phyloP scores from a whole-genome alignment of 2,329 filamentous ascomycete species.

The Lachnellula hyalina region DNA sequence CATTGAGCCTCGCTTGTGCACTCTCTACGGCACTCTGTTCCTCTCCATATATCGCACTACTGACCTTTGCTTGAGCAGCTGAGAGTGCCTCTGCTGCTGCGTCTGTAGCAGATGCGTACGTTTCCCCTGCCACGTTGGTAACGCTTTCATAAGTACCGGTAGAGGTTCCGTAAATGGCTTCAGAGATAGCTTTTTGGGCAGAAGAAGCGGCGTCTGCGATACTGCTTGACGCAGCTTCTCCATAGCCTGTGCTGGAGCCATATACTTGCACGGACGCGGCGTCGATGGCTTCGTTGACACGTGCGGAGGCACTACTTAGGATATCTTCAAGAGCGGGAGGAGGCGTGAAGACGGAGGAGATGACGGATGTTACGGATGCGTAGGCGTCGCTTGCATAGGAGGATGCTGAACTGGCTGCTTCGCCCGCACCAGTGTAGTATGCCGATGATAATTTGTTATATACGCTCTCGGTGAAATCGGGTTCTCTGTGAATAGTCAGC shows the following conservation, averaged over 20 bases:
- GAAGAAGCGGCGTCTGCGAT: constrained; percentile 49
- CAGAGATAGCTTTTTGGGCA: constrained; percentile 49
- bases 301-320: constrained; percentile 49
- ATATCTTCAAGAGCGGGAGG: constrained; percentile 53
- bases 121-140: constrained; percentile 20
- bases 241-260: constrained; percentile 46
- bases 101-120: constrained; percentile 18
- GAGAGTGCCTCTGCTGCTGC: constrained; percentile 17
- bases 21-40: constrained; percentile 28
- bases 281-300: constrained; percentile 53
- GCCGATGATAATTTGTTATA: constrained; percentile 65
- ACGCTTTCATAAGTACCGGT: constrained; percentile 43
- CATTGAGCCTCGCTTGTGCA: constrained; percentile 24
- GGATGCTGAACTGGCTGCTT: constrained; percentile 41
- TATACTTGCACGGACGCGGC: constrained; percentile 54
- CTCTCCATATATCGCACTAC: constrained; percentile 21
- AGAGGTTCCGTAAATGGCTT: constrained; percentile 51
- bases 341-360: constrained; percentile 48
- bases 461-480: constrained; percentile 76
- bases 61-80: constrained; percentile 17
- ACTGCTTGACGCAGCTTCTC: constrained; percentile 47
- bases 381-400: constrained; percentile 46
- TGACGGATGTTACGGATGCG: constrained; percentile 38
- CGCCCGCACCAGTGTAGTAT: constrained; percentile 58
- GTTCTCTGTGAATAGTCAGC: constrained; percentile 41